These are phyloP conservation scores for Candolleomyces aberdarensis DNA, from an alignment of 768 basidiomycete species.

Conservation along the genomic window DNA sequence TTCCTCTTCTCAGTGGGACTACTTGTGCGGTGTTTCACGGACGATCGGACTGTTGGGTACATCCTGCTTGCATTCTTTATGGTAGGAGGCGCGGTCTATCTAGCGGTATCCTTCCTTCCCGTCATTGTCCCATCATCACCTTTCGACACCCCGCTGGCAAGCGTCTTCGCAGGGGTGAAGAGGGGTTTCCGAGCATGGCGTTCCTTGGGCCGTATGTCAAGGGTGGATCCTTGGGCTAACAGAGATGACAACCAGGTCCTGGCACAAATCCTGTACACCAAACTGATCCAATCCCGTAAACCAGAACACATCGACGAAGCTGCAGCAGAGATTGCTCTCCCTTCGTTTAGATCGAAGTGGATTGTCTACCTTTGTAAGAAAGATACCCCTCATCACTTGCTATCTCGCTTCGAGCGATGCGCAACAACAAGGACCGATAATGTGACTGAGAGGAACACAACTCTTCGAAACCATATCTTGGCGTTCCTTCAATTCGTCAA, in stretches of 20 bases:
- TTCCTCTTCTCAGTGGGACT: slow-evolving; percentile 17
- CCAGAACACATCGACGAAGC: background rate
- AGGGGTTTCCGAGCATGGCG: too few relatives aligned
- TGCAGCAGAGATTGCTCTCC: background rate
- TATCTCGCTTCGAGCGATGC: background rate
- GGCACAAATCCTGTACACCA: background rate
- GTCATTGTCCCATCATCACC: background rate
- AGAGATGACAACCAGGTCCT: background rate
- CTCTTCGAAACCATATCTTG: background rate
- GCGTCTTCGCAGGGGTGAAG: too few relatives aligned
- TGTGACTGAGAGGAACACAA: background rate
- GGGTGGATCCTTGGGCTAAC: too few relatives aligned
- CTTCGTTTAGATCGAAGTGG: background rate
- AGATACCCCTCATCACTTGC: background rate
- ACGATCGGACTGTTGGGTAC: background rate
- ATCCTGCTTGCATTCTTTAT: background rate
- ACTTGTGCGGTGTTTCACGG: slow-evolving; percentile 2
- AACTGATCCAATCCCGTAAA: slow-evolving; percentile 1
- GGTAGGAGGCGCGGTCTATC: background rate
- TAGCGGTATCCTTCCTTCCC: background rate
- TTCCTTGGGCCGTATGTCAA: too few relatives aligned
- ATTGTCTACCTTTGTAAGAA: background rate
- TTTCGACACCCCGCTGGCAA: background rate
- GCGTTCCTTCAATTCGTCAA: background rate
- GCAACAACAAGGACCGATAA: background rate